Evolutionary conservation across 257 asterid genomes (phyloP), one percentile per base, ranked within the genome.

Genomic region (Catharanthus roseus): DNA sequence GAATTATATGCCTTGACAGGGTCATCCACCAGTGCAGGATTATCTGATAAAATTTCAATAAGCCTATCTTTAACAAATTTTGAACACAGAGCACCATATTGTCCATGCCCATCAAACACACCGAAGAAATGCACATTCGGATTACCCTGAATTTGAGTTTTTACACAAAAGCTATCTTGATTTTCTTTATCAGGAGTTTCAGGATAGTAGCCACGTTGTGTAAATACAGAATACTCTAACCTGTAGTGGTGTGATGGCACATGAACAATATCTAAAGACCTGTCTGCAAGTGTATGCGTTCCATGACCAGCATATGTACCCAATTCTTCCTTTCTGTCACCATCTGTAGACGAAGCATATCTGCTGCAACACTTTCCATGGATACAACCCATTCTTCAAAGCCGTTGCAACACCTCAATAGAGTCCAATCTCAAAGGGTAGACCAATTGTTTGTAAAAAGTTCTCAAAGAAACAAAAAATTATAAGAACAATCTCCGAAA

Each of bases 41-140:
- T 96, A 9, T 78, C 74, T 0, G 88, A 80, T 56, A 93, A 65
- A 41, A 87, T 58, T 12, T 93, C 95, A 42, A 86, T 83, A n/a
- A 93, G 89, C 87, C 88, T 89, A 83, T 87, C 86, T 78, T 82
- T 90, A 23, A 84, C 96, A 26, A 93, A 93, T 56, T 66, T 67
- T 4, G 98, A 87, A 79, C 98, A 93, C 57, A 89, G 88, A 1
- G 98, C 72, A 65, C 98, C 98, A 70, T 73, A 80, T 42, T 80
- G 71, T 36, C 98, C 98, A 65, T 93, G 98, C 72, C 98, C 98
- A 75, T 93, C 98, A 82, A 89, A 93, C 72, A 93, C 98, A 61
- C 98, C 98, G 75, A 87, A 90, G 89, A 93, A 93, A 83, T 93
- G 98, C 57, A 85, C 93, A 87, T 90, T 85, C 26, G 92, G 96